Evolutionary conservation across 2,329 filamentous ascomycete genomes (phyloP), one percentile per base, ranked within the genome.

Genomic region (Akanthomyces muscarius): DNA sequence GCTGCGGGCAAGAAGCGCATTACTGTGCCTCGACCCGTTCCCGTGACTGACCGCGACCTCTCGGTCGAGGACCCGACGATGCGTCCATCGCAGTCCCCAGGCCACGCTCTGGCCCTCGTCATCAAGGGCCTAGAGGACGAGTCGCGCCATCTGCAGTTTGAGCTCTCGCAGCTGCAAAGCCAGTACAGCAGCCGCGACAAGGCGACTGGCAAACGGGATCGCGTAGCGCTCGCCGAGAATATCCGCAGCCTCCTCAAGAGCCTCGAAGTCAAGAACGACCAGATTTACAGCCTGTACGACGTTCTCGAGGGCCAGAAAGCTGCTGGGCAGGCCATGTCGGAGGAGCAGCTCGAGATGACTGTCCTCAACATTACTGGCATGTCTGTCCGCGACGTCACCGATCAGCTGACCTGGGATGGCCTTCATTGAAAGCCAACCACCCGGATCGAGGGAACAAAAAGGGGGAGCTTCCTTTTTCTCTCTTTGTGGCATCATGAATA

Each of bases 91-190:
- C 88, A 91, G 70, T 78, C 86, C 1, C 91, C 91, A 0, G 86
- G 84, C 5, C 76, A 88, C 50, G 91, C 92, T 11, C 84, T 97
- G 28, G 89, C 90, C 8, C 85, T 88, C n/a, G 90, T 96, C 25
- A 88, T 96, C 73, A 95, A 96, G 75, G 84, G 87, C 8, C 79
- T 96, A 4, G 82, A 91, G 68, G 91, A 96, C 71, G 92, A 97
- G 73, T 83, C 93, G 51, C 82, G 83, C 14, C 90, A 96, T 72
- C 77, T 96, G 60, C 89, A 90, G 74, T 81, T 89, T 67, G 83
- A 89, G 69, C 82, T 92, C n/a, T 78, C 83, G 0, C 75, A 81
- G 41, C 82, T 86, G 63, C 85, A 89, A 68, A 80, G 79, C 3
- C 76, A 82, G 44, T 91, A 92, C 74, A 86, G 86, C 66, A 78